phyloP scores from a whole-genome alignment of 2,329 filamentous ascomycete genomes.

The Sordariomycetes sp. region DNA sequence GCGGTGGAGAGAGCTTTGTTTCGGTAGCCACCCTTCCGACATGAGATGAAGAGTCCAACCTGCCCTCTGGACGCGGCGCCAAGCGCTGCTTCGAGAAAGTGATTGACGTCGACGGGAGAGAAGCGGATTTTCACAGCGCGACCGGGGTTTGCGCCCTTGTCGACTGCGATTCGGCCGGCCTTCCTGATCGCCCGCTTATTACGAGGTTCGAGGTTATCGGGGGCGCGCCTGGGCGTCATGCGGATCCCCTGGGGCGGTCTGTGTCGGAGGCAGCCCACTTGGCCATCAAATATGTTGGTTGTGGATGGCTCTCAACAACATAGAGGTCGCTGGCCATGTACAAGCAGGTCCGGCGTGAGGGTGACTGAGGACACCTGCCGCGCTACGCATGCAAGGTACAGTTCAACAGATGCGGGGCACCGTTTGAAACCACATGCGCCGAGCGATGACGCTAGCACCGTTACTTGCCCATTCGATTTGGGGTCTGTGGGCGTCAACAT shows the following conservation, averaged over 20 bases:
- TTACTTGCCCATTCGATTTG: background rate
- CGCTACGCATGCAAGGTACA: background rate
- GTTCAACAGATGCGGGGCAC: background rate
- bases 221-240: background rate
- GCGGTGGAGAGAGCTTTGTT: no score
- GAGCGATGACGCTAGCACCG: background rate
- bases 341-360: no score
- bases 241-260: background rate
- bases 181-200: background rate
- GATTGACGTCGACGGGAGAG: background rate
- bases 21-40: background rate
- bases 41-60: background rate
- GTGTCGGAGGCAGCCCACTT: constrained; percentile 1
- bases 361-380: no score
- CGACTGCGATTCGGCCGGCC: background rate
- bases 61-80: background rate
- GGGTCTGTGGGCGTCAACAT: background rate
- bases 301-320: background rate
- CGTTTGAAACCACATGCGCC: background rate
- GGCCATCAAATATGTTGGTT: background rate
- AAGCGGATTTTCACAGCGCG: background rate
- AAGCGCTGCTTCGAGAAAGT: background rate
- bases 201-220: background rate
- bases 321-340: no score
- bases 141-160: background rate